Evolutionary conservation across 2,329 filamentous ascomycete species (phyloP), one percentile per base, ranked within the genome.

Genomic region (Aspergillus sclerotialis): DNA sequence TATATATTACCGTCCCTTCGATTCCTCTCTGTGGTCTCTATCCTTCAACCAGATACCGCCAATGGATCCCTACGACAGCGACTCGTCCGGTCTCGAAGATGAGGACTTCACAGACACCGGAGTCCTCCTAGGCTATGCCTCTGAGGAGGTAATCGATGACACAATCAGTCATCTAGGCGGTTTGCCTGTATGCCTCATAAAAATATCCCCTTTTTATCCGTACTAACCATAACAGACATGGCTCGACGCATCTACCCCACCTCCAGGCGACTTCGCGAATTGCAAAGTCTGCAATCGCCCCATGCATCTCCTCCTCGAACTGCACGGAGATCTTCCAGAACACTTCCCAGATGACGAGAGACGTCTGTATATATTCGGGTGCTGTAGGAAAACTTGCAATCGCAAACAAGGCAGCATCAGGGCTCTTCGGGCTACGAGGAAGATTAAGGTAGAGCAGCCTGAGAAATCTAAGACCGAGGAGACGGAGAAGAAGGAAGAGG

Each of bases 301-400:
- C 33, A 87, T 95, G 77, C 80, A 78, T 2, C 73, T 96, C 8
- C 75, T 98, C 3, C 75, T 98, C 30, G 88, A 98, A 61, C 75
- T 98, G 17, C 87, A 98, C 61, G 89, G 79, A 50, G 88, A 95
- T 56, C 73, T 96, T 3, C 89, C 88, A 10, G 83, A 90, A 36
- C 74, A 78, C 31, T 95, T 94, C 53, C 84, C 88, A 2, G 79
- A 81, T 36, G 86, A 96, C 61, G 87, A 95, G 53, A 75, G 92
- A 47, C 78, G 90, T 42, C 59, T 98, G 12, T 96, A 95, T 54
- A 71, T 98, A 9, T 88, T 94, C 59, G 76, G 76, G 12, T 98
- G 92, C 61, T 75, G 79, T 39, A 74, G 77, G 45, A 85, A 84
- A 58, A 69, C 77, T 8, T 98, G 92, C 56, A 77, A 84, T 50